Evolutionary conservation across 2,329 filamentous ascomycete genomes (phyloP).

Genomic region (Allantophomopsis cytisporea): DNA sequence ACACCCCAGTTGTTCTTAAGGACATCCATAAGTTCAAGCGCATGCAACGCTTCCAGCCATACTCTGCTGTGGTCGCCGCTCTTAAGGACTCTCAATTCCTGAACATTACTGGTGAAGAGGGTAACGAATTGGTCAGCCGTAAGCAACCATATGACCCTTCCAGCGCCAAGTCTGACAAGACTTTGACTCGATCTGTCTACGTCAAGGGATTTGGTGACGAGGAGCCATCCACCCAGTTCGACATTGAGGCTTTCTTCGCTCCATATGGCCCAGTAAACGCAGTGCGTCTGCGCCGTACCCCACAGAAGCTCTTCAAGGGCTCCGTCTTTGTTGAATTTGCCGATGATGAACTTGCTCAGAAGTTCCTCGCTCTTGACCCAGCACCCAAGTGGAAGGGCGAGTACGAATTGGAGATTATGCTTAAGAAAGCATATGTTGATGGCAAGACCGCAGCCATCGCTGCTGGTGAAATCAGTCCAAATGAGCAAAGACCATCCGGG

Average conservation of each 20-base stretch:
- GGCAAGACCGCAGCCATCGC: slow-evolving; percentile 62
- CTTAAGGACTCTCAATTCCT: slow-evolving; percentile 66
- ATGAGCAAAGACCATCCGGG: slow-evolving; percentile 14
- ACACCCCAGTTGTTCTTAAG: slow-evolving; percentile 68
- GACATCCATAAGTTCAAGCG: slow-evolving; percentile 81
- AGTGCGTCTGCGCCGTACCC: slow-evolving; percentile 72
- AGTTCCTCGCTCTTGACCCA: slow-evolving; percentile 68
- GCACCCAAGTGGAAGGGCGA: slow-evolving; percentile 70
- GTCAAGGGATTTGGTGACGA: slow-evolving; percentile 90
- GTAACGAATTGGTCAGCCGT: slow-evolving; percentile 60
- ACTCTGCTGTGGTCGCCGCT: slow-evolving; percentile 69
- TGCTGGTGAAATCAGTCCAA: slow-evolving; percentile 54
- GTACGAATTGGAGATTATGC: slow-evolving; percentile 67
- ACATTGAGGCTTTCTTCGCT: slow-evolving; percentile 85
- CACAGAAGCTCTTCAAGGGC: slow-evolving; percentile 74
- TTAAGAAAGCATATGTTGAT: slow-evolving; percentile 78
- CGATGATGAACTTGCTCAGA: slow-evolving; percentile 62
- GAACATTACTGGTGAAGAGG: slow-evolving; percentile 60
- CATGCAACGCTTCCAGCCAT: slow-evolving; percentile 90
- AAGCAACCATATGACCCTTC: slow-evolving; percentile 54
- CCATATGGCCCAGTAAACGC: slow-evolving; percentile 67
- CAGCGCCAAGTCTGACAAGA: slow-evolving; percentile 46
- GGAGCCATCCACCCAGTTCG: slow-evolving; percentile 73
- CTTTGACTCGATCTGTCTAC: slow-evolving; percentile 68
- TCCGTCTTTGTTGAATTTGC: slow-evolving; percentile 92